Percentiles rank a stretch among this genome's conserved stretches.
Conservation (phyloP, 805 yeast species). For the Saccharomyces mikatae region DNA sequence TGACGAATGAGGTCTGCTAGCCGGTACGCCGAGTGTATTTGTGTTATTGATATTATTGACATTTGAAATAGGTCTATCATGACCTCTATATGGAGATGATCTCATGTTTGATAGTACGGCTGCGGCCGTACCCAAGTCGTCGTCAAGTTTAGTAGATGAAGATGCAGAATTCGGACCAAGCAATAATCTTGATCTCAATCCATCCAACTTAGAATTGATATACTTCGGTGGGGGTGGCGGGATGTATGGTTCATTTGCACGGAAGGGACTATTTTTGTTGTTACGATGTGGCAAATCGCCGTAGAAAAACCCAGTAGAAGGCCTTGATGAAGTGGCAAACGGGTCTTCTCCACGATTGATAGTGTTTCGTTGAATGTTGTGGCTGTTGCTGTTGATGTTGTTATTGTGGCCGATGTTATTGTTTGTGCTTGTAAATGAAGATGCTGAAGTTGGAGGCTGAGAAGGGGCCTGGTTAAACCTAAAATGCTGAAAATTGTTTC, state of each 20-base stretch:
- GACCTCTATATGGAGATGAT: constrained; percentile 27
- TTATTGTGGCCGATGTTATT: no score
- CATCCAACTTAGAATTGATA: constrained; percentile 29
- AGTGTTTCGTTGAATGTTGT: not conserved
- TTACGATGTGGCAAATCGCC: not conserved
- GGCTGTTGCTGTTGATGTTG: not conserved
- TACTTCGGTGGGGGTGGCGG: constrained; percentile 25
- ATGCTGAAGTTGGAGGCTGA: constrained; percentile 12
- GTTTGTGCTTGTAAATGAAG: constrained; percentile 7
- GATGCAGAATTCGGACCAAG: constrained; percentile 14
- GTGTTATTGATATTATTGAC: not conserved
- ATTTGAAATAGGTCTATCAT: constrained; percentile 7
- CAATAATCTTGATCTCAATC: constrained; percentile 22
- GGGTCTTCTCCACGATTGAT: not conserved
- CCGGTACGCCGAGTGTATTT: not conserved
- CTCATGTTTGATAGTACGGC: constrained; percentile 29
- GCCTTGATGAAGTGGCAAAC: not conserved
- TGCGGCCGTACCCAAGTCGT: constrained; percentile 28
- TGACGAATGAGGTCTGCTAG: constrained; percentile 26
- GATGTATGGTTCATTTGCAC: constrained; percentile 7
- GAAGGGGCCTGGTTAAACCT: constrained; percentile 7
- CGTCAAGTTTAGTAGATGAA: constrained; percentile 7
- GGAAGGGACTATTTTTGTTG: not conserved
- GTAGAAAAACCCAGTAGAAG: not conserved
- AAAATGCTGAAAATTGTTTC: not conserved